Percentiles rank a stretch among this genome's conserved stretches.
These are phyloP conservation scores for Ganoderma boninense DNA, from an alignment of 1,284 basidiomycete genomes.

Conservation along the genomic window DNA sequence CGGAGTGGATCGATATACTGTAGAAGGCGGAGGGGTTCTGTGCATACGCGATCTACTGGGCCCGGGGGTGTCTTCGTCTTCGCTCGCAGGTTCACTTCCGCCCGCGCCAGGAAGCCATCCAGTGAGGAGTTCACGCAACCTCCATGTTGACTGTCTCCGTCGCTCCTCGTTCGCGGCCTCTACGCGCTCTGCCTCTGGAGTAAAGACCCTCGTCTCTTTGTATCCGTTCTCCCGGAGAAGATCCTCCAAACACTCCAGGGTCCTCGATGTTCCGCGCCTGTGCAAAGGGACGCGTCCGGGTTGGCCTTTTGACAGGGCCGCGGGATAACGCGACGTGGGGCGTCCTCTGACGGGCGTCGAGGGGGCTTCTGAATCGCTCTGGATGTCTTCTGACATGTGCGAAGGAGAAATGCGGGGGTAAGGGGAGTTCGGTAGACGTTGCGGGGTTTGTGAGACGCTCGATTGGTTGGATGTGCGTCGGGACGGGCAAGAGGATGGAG, in stretches of 20 bases:
- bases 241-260: slow-evolving; percentile 84
- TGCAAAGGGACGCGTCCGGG: slow-evolving; percentile 71
- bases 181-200: slow-evolving; percentile 76
- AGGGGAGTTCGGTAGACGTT: slow-evolving; percentile 12
- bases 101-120: slow-evolving; percentile 54
- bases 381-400: slow-evolving; percentile 15
- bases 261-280: slow-evolving; percentile 76
- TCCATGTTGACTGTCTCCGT: slow-evolving; percentile 32
- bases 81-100: slow-evolving; percentile 25
- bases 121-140: slow-evolving; percentile 52
- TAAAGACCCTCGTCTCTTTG: slow-evolving; percentile 88
- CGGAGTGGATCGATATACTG: slow-evolving; percentile 38
- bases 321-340: slow-evolving; percentile 56
- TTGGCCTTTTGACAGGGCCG: slow-evolving; percentile 50
- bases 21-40: slow-evolving; percentile 11
- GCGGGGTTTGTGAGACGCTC: slow-evolving; percentile 15
- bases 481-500: not conserved
- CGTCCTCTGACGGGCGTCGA: slow-evolving; percentile 43
- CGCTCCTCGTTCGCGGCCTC: slow-evolving; percentile 41
- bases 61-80: slow-evolving; percentile 17
- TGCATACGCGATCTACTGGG: slow-evolving; percentile 10
- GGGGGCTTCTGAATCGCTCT: slow-evolving; percentile 25
- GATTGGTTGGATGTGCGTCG: slow-evolving; percentile 2
- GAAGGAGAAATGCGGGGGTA: slow-evolving; percentile 1
- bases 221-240: slow-evolving; percentile 86